A percentile compares a stretch with the other conserved stretches of the same genome.
These are phyloP conservation scores for Collariella sp. DNA, from an alignment of 495 filamentous ascomycete genomes.

Conservation along the genomic window DNA sequence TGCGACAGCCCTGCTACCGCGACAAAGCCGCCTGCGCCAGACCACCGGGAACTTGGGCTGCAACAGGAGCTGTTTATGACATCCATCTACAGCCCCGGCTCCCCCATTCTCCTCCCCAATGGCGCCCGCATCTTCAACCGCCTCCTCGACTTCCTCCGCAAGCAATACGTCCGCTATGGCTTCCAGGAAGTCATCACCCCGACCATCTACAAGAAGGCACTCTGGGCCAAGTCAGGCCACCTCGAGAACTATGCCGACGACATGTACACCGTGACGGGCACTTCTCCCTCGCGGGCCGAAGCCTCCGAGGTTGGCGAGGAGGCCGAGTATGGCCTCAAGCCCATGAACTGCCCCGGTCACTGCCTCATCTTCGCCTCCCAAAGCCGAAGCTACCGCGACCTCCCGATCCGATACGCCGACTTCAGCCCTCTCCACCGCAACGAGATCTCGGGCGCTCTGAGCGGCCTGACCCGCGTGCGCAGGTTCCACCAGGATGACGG, in stretches of 20 bases:
- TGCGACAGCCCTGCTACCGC: conserved; percentile 19
- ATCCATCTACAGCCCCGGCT: conserved; percentile 74
- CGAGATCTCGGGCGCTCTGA: conserved; percentile 77
- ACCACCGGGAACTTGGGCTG: conserved; percentile 65
- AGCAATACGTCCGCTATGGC: conserved; percentile 79
- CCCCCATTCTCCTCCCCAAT: conserved; percentile 79
- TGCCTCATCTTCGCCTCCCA: conserved; percentile 75
- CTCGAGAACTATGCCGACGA: conserved; percentile 92
- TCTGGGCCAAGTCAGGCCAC: conserved; percentile 86
- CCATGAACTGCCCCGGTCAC: conserved; percentile 96
- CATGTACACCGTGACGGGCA: conserved; percentile 81
- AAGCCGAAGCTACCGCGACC: conserved; percentile 65
- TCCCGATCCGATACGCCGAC: conserved; percentile 87
- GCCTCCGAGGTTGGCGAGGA: conserved; percentile 42
- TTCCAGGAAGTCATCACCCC: conserved; percentile 90
- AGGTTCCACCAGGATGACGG: conserved; percentile 96
- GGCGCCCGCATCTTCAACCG: conserved; percentile 84
- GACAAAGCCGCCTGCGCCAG: conserved; percentile 31
- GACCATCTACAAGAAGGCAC: conserved; percentile 82
- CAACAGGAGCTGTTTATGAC: conserved; percentile 71
- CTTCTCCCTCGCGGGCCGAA: conserved; percentile 34
- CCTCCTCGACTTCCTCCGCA: conserved; percentile 72
- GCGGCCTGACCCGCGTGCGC: conserved; percentile 77
- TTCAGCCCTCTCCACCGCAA: conserved; percentile 90
- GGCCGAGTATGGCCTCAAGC: conserved; percentile 83